Conservation (phyloP, 208 protist genomes). For the Acanthamoeba polyphaga region DNA sequence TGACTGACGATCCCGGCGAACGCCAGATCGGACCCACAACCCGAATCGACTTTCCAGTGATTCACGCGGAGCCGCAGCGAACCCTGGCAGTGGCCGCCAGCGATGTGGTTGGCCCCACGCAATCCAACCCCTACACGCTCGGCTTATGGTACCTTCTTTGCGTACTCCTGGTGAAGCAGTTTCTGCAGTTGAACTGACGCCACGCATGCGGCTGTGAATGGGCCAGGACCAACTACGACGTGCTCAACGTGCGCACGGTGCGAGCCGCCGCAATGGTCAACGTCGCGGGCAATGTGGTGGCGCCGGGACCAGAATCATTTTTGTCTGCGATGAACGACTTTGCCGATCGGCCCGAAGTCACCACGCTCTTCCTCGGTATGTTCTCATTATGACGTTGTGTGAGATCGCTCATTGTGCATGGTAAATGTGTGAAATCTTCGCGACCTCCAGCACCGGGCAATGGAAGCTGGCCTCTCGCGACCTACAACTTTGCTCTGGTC, state of each 20-base stretch:
- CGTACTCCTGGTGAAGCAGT: background rate
- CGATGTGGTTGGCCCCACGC: background rate
- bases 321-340: conserved; percentile 33
- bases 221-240: conserved; percentile 12
- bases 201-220: background rate
- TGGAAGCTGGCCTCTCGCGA: conserved; percentile 24
- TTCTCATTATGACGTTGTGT: background rate
- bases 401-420: background rate
- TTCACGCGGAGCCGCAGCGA: background rate
- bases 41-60: conserved; percentile 1
- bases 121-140: background rate
- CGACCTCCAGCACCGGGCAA: background rate
- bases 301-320: background rate
- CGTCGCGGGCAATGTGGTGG: conserved; percentile 13
- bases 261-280: conserved; percentile 30
- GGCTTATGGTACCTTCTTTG: conserved; percentile 36
- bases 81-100: background rate
- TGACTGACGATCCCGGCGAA: background rate
- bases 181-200: background rate
- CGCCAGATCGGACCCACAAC: background rate
- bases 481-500: conserved; percentile 1
- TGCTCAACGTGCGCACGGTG: conserved; percentile 28
- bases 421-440: background rate
- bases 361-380: background rate
- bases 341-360: background rate